phyloP scores from a whole-genome alignment of 805 yeast genomes.

The Nakazawaea ambrosiae region DNA sequence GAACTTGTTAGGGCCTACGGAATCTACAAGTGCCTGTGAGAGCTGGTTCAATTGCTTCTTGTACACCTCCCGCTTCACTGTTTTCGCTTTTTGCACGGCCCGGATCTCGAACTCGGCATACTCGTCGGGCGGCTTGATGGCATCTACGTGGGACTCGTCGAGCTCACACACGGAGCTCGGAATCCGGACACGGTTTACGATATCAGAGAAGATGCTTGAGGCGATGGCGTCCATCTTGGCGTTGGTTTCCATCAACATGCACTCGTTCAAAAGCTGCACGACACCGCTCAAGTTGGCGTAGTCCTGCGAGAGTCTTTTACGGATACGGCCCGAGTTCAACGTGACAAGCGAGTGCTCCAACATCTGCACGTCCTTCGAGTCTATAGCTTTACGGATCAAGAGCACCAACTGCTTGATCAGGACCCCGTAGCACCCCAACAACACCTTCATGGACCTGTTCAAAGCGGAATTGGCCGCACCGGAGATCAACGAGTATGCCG shows the following conservation, averaged over 20 bases:
- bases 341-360: conserved; percentile 60
- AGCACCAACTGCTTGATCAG: conserved; percentile 45
- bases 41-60: conserved; percentile 28
- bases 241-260: conserved; percentile 47
- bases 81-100: conserved; percentile 58
- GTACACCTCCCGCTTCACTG: conserved; percentile 41
- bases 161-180: conserved; percentile 49
- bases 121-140: conserved; percentile 57
- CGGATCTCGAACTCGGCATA: conserved; percentile 49
- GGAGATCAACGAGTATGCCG: conserved; percentile 65
- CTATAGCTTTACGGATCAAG: conserved; percentile 42
- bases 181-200: conserved; percentile 34
- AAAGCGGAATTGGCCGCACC: conserved; percentile 63
- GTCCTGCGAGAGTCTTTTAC: conserved; percentile 51
- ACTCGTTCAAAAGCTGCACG: conserved; percentile 41
- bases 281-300: conserved; percentile 41
- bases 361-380: conserved; percentile 39
- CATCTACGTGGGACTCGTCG: conserved; percentile 32
- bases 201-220: conserved; percentile 37
- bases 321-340: conserved; percentile 51
- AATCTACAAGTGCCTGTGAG: background rate
- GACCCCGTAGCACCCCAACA: conserved; percentile 57
- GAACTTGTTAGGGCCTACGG: conserved; percentile 4
- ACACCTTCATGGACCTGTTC: conserved; percentile 59
- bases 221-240: conserved; percentile 48